Evolutionary conservation across 1,284 basidiomycete genomes (phyloP), one percentile per base, ranked within the genome.

Genomic region (Boletus putidus): DNA sequence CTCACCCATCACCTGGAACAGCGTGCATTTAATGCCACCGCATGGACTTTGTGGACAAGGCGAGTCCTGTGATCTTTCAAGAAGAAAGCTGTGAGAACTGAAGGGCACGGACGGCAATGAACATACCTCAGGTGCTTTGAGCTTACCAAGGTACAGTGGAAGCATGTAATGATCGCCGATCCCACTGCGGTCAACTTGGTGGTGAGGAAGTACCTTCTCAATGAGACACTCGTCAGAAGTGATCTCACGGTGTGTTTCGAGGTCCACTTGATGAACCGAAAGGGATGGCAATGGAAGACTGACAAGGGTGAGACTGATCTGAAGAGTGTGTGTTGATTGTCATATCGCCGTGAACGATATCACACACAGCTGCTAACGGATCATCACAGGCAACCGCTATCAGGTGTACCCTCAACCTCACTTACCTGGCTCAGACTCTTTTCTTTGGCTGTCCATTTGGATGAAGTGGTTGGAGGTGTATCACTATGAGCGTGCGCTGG

Each of bases 11-110:
- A 54, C 18, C 15, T 54, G 6, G 36, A 54, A 27, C 44, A 31
- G n/a, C 6, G 7, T 15, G 25, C 21, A 5, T 54, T 54, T 2
- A 2, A 39, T 16, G 6, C 16, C 1, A 47, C 21, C 1, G 53
- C 53, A 39, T 54, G 52, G 44, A 54, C 36, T 12, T 8, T 47
- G 2, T 47, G 53, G 53, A 54, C 35, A n/a, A 45, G 44, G 52
- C n/a, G 29, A 46, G 23, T 49, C 1, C 9, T 46, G 27, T n/a
- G n/a, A n/a, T n/a, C n/a, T n/a, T n/a, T n/a, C n/a, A 5, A 11
- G 20, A 46, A 31, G 20, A n/a, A n/a, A n/a, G n/a, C n/a, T n/a
- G n/a, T n/a, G n/a, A n/a, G n/a, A n/a, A n/a, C n/a, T n/a, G n/a
- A n/a, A n/a, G n/a, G n/a, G n/a, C n/a, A n/a, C n/a, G n/a, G n/a